Conservation (phyloP, 2,329 filamentous ascomycete species). For the Emergomyces orientalis region DNA sequence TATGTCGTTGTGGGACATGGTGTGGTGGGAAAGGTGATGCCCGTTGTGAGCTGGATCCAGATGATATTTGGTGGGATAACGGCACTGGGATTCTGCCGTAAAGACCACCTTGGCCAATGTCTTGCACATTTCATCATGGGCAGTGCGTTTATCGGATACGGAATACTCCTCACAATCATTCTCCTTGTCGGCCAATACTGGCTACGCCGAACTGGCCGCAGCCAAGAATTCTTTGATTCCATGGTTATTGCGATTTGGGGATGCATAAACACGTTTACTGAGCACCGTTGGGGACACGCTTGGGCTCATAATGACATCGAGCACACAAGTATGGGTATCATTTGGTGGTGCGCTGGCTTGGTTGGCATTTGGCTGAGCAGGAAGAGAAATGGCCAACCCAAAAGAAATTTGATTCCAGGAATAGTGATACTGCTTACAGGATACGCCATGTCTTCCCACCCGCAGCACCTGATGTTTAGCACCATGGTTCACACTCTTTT, state of each 20-base stretch:
- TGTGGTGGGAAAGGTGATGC: conserved; percentile 77
- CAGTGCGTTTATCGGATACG: conserved; percentile 89
- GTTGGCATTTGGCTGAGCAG: conserved; percentile 86
- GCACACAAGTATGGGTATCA: conserved; percentile 97
- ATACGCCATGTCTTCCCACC: conserved; percentile 90
- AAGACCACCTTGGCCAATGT: conserved; percentile 85
- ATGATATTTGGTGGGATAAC: conserved; percentile 96
- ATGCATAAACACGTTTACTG: conserved; percentile 95
- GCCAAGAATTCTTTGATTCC: conserved; percentile 95
- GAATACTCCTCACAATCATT: conserved; percentile 74
- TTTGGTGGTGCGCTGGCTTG: conserved; percentile 94
- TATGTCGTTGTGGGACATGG: conserved; percentile 66
- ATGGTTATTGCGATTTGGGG: conserved; percentile 88
- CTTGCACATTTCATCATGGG: conserved; percentile 98
- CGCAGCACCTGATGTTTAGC: conserved; percentile 73
- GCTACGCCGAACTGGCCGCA: conserved; percentile 71
- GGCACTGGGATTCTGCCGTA: conserved; percentile 81
- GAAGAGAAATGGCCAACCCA: conserved; percentile 71
- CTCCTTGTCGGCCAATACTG: conserved; percentile 82
- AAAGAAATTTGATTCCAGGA: conserved; percentile 85
- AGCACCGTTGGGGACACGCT: conserved; percentile 80
- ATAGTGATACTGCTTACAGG: conserved; percentile 88
- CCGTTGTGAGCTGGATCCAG: conserved; percentile 79
- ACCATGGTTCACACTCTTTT: conserved; percentile 83
- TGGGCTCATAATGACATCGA: conserved; percentile 95